phyloP scores from a whole-genome alignment of 306 rosid species.

The Lithocarpus polystachyus region DNA sequence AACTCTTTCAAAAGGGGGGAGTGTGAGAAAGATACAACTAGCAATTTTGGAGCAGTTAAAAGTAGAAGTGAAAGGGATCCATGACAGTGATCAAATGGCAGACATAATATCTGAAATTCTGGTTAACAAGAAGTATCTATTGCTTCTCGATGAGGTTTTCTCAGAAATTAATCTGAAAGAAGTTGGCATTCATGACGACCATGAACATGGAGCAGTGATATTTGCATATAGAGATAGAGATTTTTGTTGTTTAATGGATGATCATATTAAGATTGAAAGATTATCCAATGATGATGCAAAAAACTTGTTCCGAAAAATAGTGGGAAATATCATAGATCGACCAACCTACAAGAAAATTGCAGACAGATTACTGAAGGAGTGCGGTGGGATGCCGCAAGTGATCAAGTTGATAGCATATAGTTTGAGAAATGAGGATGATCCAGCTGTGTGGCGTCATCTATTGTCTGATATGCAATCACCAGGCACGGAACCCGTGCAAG shows the following conservation, averaged over 20 bases:
- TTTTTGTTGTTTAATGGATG: neutral
- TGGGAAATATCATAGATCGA: neutral
- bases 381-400: neutral
- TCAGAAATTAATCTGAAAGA: conserved; percentile 1
- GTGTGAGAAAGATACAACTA: neutral
- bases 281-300: neutral
- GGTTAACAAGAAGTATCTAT: neutral
- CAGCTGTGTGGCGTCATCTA: neutral
- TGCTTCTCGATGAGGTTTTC: neutral
- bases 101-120: neutral
- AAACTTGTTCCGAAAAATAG: neutral
- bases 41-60: neutral
- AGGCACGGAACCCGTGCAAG: no score
- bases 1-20: neutral
- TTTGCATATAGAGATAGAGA: neutral
- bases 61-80: neutral
- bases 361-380: neutral
- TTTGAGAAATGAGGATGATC: neutral
- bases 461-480: neutral
- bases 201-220: neutral
- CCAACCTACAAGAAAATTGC: neutral
- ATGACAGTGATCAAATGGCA: neutral
- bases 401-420: neutral
- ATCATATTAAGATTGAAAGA: neutral
- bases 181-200: conserved; percentile 1